Percentiles rank a stretch among this genome's conserved stretches.
Evolutionary conservation across 2,329 filamentous ascomycete genomes (phyloP).

Genomic region (Pseudogymnoascus sp.): DNA sequence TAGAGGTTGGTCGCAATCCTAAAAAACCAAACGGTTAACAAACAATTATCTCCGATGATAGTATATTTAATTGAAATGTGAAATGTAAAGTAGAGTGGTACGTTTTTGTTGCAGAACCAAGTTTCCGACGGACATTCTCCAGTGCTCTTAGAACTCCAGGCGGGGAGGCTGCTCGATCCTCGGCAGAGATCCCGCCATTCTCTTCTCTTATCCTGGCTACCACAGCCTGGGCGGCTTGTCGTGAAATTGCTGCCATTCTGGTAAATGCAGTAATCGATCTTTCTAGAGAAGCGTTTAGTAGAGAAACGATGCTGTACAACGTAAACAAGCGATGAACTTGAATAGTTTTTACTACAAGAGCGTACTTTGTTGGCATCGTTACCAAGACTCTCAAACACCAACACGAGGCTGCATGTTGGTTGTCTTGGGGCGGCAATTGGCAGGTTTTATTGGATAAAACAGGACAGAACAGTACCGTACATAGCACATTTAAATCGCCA

Average conservation of each 20-base stretch:
- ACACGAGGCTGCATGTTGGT: not conserved
- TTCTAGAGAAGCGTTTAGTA: not conserved
- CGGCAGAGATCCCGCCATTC: not conserved
- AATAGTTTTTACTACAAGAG: not conserved
- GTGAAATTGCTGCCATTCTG: not conserved
- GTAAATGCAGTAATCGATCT: not conserved
- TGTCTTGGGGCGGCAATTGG: not conserved
- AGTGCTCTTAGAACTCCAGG: constrained; percentile 9
- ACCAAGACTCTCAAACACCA: not conserved
- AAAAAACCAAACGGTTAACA: not conserved
- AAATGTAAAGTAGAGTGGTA: constrained; percentile 8
- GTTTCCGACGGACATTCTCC: constrained; percentile 7
- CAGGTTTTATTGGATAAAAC: not conserved
- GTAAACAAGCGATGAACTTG: not conserved
- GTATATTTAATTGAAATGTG: not conserved
- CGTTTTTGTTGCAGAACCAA: constrained; percentile 11
- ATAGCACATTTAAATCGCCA: not conserved
- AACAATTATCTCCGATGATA: not conserved
- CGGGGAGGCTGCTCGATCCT: not conserved
- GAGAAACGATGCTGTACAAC: not conserved
- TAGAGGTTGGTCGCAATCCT: constrained; percentile 40
- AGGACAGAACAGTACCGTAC: not conserved
- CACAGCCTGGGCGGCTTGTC: not conserved
- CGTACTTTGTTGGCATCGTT: not conserved
- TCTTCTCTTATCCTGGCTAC: constrained; percentile 2